Base-by-base conservation (phyloP, 768 basidiomycete genomes). In the Dacryopinax primogenitus region DNA sequence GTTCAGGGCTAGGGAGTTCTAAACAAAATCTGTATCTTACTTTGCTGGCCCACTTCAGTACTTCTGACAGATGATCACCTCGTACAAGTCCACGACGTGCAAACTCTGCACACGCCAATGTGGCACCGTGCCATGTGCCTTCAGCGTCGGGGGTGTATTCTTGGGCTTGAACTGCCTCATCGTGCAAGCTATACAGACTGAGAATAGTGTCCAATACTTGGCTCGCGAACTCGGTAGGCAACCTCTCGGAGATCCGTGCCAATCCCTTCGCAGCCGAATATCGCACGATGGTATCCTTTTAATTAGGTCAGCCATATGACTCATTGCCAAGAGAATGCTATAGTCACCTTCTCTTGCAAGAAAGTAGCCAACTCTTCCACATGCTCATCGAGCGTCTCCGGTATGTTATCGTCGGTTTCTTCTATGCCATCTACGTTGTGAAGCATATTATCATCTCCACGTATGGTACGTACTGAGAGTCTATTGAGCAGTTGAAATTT, bases 251-350 rank as follows among this genome's bases (percentile, higher is more conserved):
- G 47, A 97, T 82, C 6, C 93, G 84, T 7, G 93, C 89, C 9
- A 97, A 77, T 37, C 89, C 90, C 75, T 98, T 99, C 11, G 96
- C 90, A 3, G 92, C 84, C 15, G 95, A 92, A 83, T 91, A 97
- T 62, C 96, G 87, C 13, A 98, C 92, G 30, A 93, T 79, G 0
- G 95, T 97, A 70, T 96, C 94, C 94, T 98, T 69, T 16, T 63
- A 23, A 23, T 45, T 67, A 64, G 23, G 6, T 34, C 26, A 35
- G 33, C n/a, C n/a, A n/a, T n/a, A n/a, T n/a, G n/a, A n/a, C n/a
- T n/a, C n/a, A n/a, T n/a, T n/a, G 37, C 36, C n/a, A 67, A 0
- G 30, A 69, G 15, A 69, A 4, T 36, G 15, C 47, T 44, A 64
- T 63, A 62, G 7, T 36, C 67, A 94, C 94, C 75, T 85, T 89